These are phyloP conservation scores for Oxytropis ochrocephala DNA, from an alignment of 306 rosid species.

Conservation along the genomic window DNA sequence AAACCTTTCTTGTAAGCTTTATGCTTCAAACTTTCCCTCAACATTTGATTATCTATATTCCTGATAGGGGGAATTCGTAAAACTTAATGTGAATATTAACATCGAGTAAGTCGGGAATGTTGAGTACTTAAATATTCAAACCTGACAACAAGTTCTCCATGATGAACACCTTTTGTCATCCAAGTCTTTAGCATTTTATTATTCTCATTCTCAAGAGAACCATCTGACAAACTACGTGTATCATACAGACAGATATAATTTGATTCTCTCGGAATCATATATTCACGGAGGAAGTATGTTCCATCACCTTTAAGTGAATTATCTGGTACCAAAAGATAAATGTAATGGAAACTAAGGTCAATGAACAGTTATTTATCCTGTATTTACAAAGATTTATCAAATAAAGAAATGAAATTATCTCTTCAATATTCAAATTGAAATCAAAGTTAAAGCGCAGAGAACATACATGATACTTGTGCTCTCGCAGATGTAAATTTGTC, in stretches of 20 bases:
- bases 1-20: conserved; percentile 37
- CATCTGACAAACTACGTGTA: conserved; percentile 62
- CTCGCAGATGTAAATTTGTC: conserved; percentile 55
- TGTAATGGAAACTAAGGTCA: background rate
- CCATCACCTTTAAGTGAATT: conserved; percentile 60
- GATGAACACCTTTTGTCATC: conserved; percentile 77
- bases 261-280: conserved; percentile 70
- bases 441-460: background rate
- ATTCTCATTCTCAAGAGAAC: conserved; percentile 38
- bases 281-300: conserved; percentile 77
- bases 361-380: background rate
- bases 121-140: conserved; percentile 27
- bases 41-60: conserved; percentile 43
- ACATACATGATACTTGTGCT: conserved; percentile 62
- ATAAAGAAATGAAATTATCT: background rate
- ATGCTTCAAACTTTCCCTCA: conserved; percentile 35
- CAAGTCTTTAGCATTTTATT: conserved; percentile 40
- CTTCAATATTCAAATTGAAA: conserved; percentile 5
- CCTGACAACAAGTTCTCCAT: conserved; percentile 72
- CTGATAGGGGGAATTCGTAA: conserved; percentile 40
- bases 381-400: conserved; percentile 2
- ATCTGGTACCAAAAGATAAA: conserved; percentile 35
- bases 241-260: conserved; percentile 66
- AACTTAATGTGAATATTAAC: conserved; percentile 10
- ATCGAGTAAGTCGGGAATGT: conserved; percentile 8